A percentile compares a stretch with the other conserved stretches of the same genome.
phyloP scores from a whole-genome alignment of 1,284 basidiomycete species.

The Leccinum fallax region DNA sequence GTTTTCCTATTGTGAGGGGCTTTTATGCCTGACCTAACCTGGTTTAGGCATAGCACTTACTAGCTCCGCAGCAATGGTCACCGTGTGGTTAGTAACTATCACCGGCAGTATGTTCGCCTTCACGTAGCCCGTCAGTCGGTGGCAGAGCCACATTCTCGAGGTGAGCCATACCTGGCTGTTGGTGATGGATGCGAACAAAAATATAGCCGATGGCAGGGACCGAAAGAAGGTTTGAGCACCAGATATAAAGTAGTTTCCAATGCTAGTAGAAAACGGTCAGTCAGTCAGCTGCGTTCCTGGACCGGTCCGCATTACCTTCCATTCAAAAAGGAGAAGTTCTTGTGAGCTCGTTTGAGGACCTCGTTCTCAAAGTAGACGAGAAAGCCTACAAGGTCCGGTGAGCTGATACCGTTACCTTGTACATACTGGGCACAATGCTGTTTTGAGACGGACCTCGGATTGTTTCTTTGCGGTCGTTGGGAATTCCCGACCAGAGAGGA shows the following conservation, averaged over 20 bases:
- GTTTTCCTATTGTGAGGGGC: conserved; percentile 57
- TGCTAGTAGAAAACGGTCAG: conserved; percentile 42
- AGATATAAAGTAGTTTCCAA: conserved; percentile 89
- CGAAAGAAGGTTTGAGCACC: conserved; percentile 87
- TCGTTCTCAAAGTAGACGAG: conserved; percentile 90
- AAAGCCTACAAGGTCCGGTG: conserved; percentile 58
- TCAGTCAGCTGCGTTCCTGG: conserved; percentile 11
- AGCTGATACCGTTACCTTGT: conserved; percentile 1
- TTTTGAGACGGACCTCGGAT: conserved; percentile 63
- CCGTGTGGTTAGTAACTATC: conserved; percentile 93
- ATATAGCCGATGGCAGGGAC: conserved; percentile 92
- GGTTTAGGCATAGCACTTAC: conserved; percentile 45
- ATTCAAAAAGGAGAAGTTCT: conserved; percentile 89
- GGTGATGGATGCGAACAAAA: conserved; percentile 92
- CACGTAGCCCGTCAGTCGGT: conserved; percentile 20
- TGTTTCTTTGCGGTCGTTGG: conserved; percentile 89
- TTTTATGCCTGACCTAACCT: conserved; percentile 9
- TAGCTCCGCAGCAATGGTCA: conserved; percentile 95
- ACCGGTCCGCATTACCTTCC: conserved; percentile 57
- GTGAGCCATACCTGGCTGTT: conserved; percentile 56
- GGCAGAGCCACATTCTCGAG: conserved; percentile 15
- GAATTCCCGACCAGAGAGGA: conserved; percentile 85
- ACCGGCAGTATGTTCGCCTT: conserved; percentile 85
- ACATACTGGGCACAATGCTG: conserved; percentile 4
- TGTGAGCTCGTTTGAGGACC: conserved; percentile 84